Percentiles rank a stretch among this genome's conserved stretches.
Conservation (phyloP, 805 yeast genomes). For the Kockiozyma suomiensis region DNA sequence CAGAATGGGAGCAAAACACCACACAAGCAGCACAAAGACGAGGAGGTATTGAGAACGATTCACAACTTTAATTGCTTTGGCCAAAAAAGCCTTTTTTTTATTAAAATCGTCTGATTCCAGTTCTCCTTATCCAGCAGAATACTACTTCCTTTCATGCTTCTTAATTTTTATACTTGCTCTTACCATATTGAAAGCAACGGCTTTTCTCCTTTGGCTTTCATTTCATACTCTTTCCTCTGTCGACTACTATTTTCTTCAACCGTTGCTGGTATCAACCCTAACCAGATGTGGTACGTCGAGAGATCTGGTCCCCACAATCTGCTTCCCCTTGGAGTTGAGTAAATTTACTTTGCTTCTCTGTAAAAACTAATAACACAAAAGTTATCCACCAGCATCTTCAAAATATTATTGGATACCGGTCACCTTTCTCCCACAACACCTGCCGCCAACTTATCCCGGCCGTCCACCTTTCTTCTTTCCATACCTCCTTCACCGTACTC, state of each 20-base stretch:
- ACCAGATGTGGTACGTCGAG: constrained; percentile 8
- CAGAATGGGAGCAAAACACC: no score
- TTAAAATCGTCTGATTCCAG: not conserved
- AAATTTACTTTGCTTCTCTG: not conserved
- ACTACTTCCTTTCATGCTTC: no score
- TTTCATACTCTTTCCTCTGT: not conserved
- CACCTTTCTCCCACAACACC: constrained; percentile 3
- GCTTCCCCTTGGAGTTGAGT: no score
- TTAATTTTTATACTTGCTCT: no score
- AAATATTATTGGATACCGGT: no score
- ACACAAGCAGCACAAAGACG: not conserved
- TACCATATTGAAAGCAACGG: no score
- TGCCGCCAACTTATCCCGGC: constrained; percentile 17
- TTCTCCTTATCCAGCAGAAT: not conserved
- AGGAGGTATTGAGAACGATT: not conserved
- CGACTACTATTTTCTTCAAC: not conserved
- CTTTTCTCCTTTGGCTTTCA: not conserved
- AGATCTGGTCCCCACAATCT: no score
- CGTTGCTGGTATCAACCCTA: not conserved
- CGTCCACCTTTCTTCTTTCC: constrained; percentile 12
- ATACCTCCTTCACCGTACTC: constrained; percentile 12
- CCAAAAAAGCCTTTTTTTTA: not conserved
- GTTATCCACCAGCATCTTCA: no score
- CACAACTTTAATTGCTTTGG: not conserved
- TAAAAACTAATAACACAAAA: no score